phyloP scores from a whole-genome alignment of 208 protist genomes.

The Trypanosoma lewisi region DNA sequence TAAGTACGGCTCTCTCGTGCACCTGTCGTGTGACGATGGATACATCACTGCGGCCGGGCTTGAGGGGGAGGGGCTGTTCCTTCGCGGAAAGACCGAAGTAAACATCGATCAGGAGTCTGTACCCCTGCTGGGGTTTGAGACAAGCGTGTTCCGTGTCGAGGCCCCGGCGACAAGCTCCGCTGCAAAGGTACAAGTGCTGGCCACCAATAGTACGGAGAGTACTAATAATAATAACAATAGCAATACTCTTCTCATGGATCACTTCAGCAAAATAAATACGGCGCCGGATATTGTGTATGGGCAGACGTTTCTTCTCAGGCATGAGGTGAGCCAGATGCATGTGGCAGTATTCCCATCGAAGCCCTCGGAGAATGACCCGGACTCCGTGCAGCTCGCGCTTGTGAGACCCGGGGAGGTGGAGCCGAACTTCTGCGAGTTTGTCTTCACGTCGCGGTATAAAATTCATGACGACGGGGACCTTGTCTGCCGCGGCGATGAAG shows the following conservation, averaged over 20 bases:
- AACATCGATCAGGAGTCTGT: conserved; percentile 43
- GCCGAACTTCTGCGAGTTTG: conserved; percentile 51
- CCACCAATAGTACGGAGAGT: neutral
- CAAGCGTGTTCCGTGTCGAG: conserved; percentile 57
- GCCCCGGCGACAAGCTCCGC: conserved; percentile 30
- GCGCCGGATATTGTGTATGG: conserved; percentile 62
- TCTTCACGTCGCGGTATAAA: conserved; percentile 72
- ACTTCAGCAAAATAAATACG: conserved; percentile 32
- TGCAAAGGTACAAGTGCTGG: neutral
- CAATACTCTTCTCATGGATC: conserved; percentile 17
- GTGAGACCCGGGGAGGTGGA: conserved; percentile 36
- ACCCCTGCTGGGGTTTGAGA: conserved; percentile 54
- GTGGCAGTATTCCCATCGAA: conserved; percentile 53
- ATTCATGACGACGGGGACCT: conserved; percentile 69
- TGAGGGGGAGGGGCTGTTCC: conserved; percentile 43
- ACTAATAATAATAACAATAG: conserved; percentile 1
- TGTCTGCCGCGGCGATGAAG: conserved; percentile 55
- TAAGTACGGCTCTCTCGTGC: conserved; percentile 52
- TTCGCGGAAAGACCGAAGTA: conserved; percentile 35
- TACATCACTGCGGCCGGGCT: conserved; percentile 54
- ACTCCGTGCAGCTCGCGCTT: conserved; percentile 65
- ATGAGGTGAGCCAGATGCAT: conserved; percentile 55
- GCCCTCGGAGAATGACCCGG: conserved; percentile 56
- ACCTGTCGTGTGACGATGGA: conserved; percentile 68
- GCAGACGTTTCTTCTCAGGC: conserved; percentile 53